Evolutionary conservation across 495 filamentous ascomycete species (phyloP), one percentile per base, ranked within the genome.

Genomic region (Penicillium maclennaniae): DNA sequence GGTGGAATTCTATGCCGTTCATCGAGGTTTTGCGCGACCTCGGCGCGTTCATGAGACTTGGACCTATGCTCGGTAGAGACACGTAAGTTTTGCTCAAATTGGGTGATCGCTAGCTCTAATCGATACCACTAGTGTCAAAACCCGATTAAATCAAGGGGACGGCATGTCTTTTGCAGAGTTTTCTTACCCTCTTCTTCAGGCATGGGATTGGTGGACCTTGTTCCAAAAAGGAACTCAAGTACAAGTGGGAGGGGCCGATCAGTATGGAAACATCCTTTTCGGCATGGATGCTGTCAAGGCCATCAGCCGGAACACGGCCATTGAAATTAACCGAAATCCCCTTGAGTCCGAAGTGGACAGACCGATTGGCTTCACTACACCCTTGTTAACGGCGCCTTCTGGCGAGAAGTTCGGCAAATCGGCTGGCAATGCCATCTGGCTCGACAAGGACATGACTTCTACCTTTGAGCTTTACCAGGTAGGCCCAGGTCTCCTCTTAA

Each of bases 101-200:
- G 28, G 4, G 2, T 51, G 31, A 17, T 37, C 16, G 17, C 16
- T 21, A 16, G 27, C 56, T 56, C 63, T 72, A 43, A 74, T 45
- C 6, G 16, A 26, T 6, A 8, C 28, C 7, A 36, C 8, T 40
- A 92, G 90, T 20, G 93, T 97, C 47, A 93, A 88, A 68, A 86
- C 77, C 12, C 87, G 87, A 51, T 80, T 97, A 80, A 74, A 75
- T 21, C 83, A 82, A 20, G 89, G 89, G 0, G 87, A 92, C 46
- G 93, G 93, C 47, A 89, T 99, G 83, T 93, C 92, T 8, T 89
- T 92, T 58, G 85, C 89, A 17, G 93, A 99, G 69, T 96, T 99
- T 65, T 77, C 82, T 3, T 99, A 99, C 58, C 93, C 95, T 14
- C 66, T 97, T 20, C 79, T 99, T 57, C 93, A 99, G 67, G 88